Evolutionary conservation across 768 basidiomycete species (phyloP).

Genomic region (Russula virescens): DNA sequence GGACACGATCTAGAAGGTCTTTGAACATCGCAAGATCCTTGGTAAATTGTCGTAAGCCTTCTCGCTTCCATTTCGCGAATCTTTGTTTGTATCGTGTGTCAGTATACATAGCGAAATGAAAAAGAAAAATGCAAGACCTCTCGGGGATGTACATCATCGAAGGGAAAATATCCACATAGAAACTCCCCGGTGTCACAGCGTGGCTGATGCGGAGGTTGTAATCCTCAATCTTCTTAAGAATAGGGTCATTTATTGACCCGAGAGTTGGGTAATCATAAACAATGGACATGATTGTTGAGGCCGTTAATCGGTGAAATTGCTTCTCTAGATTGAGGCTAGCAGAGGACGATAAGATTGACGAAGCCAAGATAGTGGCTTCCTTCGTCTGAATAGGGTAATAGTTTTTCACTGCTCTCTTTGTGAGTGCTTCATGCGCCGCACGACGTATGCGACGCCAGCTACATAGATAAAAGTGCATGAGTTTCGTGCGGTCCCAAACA

Average conservation of each 20-base stretch:
- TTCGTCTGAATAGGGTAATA: slow-evolving; percentile 29
- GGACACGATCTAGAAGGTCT: slow-evolving; percentile 2
- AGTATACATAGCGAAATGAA: not conserved
- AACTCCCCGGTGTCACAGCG: not conserved
- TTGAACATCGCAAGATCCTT: not conserved
- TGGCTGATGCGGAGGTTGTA: not conserved
- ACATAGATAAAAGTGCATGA: not conserved
- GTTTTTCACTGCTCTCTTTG: slow-evolving; percentile 22
- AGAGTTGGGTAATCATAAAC: slow-evolving; percentile 24
- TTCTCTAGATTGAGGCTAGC: slow-evolving; percentile 27
- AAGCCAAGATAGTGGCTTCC: slow-evolving; percentile 30
- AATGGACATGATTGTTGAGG: slow-evolving; percentile 29
- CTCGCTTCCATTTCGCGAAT: slow-evolving; percentile 11
- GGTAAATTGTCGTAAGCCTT: not conserved
- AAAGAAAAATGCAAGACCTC: not conserved
- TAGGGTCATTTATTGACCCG: not conserved
- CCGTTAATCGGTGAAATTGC: slow-evolving; percentile 28
- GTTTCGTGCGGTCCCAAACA: not conserved
- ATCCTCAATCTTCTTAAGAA: not conserved
- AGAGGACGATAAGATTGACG: slow-evolving; percentile 29
- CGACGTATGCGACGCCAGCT: slow-evolving; percentile 35
- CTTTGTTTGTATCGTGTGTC: not conserved
- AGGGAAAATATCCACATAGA: slow-evolving; percentile 4
- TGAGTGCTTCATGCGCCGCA: slow-evolving; percentile 31
- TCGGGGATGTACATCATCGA: slow-evolving; percentile 11